phyloP scores from a whole-genome alignment of 202 grass and related monocot genomes.

The Setaria viridis region DNA sequence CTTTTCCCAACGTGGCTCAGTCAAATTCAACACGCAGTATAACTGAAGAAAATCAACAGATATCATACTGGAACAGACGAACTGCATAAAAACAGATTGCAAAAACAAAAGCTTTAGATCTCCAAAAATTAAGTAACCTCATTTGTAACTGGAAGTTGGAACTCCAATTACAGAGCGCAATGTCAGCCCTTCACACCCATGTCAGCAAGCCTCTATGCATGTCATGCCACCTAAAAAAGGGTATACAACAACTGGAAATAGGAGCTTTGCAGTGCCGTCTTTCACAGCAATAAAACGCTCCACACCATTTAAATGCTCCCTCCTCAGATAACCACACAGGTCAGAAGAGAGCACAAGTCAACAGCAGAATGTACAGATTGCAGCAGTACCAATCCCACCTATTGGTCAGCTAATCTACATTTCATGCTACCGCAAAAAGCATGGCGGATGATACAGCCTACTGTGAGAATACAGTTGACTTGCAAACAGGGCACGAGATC shows the following conservation, averaged over 20 bases:
- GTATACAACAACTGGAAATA: neutral
- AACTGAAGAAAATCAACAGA: neutral
- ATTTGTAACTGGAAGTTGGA: neutral
- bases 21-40: neutral
- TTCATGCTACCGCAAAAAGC: conserved; percentile 20
- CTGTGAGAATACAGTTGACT: conserved; percentile 59
- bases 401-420: conserved; percentile 21
- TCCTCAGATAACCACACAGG: neutral
- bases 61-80: neutral
- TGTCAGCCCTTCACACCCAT: neutral
- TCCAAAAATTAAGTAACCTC: neutral
- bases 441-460: neutral
- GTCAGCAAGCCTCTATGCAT: neutral
- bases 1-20: neutral
- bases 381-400: neutral
- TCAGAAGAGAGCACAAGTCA: neutral
- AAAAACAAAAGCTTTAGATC: neutral
- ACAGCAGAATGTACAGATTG: neutral
- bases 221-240: neutral
- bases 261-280: neutral
- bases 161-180: neutral
- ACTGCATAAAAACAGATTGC: neutral
- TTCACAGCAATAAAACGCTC: neutral
- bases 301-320: neutral
- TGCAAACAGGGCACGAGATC: conserved; percentile 80